A percentile compares a stretch with the other conserved stretches of the same genome.
phyloP scores from a whole-genome alignment of 2,329 filamentous ascomycete genomes.

The Talaromyces rugulosus region DNA sequence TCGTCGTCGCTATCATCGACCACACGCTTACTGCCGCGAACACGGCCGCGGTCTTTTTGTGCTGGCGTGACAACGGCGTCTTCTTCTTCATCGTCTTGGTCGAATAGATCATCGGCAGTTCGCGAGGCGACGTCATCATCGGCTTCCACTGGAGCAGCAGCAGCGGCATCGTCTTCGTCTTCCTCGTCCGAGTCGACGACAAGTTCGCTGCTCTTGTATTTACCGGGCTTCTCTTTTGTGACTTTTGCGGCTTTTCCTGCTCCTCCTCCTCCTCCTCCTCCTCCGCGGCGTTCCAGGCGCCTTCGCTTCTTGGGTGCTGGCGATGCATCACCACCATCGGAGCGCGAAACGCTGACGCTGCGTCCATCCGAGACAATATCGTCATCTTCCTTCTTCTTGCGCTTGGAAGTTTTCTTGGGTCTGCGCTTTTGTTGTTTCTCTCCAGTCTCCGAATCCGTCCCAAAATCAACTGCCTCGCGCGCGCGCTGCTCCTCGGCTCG shows the following conservation, averaged over 20 bases:
- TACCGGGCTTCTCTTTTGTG: slow-evolving; percentile 53
- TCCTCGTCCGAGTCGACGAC: slow-evolving; percentile 68
- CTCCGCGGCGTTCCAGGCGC: slow-evolving; percentile 52
- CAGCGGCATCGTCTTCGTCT: slow-evolving; percentile 38
- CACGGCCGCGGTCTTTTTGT: slow-evolving; percentile 1
- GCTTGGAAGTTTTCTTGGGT: slow-evolving; percentile 58
- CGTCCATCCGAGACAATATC: slow-evolving; percentile 22
- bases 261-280: slow-evolving; percentile 24
- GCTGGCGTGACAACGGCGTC: background rate
- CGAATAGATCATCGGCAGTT: slow-evolving; percentile 36
- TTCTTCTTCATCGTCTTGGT: slow-evolving; percentile 22
- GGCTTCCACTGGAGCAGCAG: slow-evolving; percentile 31
- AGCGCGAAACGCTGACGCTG: slow-evolving; percentile 26
- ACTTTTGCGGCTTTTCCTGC: slow-evolving; percentile 71
- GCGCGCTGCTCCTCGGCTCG: slow-evolving; percentile 66
- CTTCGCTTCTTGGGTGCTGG: slow-evolving; percentile 54
- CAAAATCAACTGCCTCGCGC: slow-evolving; percentile 71
- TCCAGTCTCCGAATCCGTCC: slow-evolving; percentile 75
- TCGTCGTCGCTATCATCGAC: slow-evolving; percentile 20
- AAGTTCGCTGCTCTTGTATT: slow-evolving; percentile 83
- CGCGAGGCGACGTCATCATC: slow-evolving; percentile 16
- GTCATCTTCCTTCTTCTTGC: slow-evolving; percentile 59
- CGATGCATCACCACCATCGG: slow-evolving; percentile 33
- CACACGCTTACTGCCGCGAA: slow-evolving; percentile 10
- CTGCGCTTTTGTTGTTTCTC: slow-evolving; percentile 65